A percentile compares a stretch with the other conserved stretches of the same genome.
phyloP scores from a whole-genome alignment of 2,329 filamentous ascomycete genomes.

The Colletotrichum neosansevieriae region DNA sequence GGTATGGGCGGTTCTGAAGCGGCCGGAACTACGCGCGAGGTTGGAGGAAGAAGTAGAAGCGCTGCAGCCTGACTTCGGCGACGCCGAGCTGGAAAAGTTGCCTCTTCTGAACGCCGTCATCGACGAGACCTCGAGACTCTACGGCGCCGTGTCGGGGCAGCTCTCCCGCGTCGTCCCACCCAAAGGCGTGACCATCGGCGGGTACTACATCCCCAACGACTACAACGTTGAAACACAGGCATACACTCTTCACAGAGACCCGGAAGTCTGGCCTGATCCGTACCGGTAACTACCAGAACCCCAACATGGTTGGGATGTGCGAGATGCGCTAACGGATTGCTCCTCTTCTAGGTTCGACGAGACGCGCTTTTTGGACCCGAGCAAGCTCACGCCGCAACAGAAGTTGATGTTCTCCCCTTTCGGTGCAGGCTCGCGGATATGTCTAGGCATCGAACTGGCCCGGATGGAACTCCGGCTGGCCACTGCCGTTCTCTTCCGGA shows the following conservation, averaged over 20 bases:
- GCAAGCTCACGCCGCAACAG: conserved; percentile 48
- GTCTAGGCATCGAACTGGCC: conserved; percentile 69
- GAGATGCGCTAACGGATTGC: not conserved
- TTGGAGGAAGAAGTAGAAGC: conserved; percentile 52
- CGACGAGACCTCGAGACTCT: conserved; percentile 59
- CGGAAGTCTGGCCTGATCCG: conserved; percentile 55
- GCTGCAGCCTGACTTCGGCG: conserved; percentile 44
- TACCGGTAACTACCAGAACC: conserved; percentile 38
- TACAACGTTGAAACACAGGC: conserved; percentile 56
- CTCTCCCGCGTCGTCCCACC: conserved; percentile 56
- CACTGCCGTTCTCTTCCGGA: conserved; percentile 63
- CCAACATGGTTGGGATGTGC: rapidly evolving
- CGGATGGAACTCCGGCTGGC: conserved; percentile 66
- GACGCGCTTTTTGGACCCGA: conserved; percentile 23
- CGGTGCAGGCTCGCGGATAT: conserved; percentile 60
- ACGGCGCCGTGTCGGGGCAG: conserved; percentile 53
- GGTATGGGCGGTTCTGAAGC: conserved; percentile 53
- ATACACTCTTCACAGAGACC: conserved; percentile 60
- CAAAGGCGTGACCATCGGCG: conserved; percentile 54
- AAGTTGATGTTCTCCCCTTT: conserved; percentile 65
- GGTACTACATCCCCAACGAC: conserved; percentile 55
- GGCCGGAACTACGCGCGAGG: conserved; percentile 46
- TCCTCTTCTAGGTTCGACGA: conserved; percentile 31
- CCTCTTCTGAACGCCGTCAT: conserved; percentile 57
- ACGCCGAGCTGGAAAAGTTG: conserved; percentile 51